A percentile compares a stretch with the other conserved stretches of the same genome.
phyloP scores from a whole-genome alignment of 768 basidiomycete genomes.

The Tulasnella sp. region DNA sequence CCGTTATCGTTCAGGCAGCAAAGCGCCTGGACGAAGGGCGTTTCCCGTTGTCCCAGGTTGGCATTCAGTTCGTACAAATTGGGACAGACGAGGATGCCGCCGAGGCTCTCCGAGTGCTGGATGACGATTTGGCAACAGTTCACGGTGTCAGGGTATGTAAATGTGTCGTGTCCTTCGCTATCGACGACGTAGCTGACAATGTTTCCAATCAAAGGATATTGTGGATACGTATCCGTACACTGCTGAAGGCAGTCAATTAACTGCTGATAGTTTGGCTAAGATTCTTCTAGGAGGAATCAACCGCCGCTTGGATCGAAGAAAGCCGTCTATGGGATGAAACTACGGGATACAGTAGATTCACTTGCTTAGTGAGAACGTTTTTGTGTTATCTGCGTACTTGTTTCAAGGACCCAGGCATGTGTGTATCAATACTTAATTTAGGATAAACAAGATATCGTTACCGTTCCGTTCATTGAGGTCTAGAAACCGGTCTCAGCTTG shows the following conservation, averaged over 20 bases:
- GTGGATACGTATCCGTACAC: slow-evolving; percentile 63
- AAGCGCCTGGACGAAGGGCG: slow-evolving; percentile 39
- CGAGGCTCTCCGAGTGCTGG: slow-evolving; percentile 48
- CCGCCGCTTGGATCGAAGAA: slow-evolving; percentile 45
- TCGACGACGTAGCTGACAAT: neutral
- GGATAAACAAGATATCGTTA: too few species aligned
- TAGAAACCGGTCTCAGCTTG: too few species aligned
- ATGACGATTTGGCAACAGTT: slow-evolving; percentile 50
- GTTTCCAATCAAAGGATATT: slow-evolving; percentile 50
- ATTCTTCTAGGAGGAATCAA: slow-evolving; percentile 65
- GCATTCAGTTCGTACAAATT: slow-evolving; percentile 42
- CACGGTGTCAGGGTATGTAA: slow-evolving; percentile 48
- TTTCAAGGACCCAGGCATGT: too few species aligned
- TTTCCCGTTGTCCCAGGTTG: slow-evolving; percentile 41
- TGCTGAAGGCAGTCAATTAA: slow-evolving; percentile 42
- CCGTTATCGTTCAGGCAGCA: slow-evolving; percentile 36
- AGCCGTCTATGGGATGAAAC: slow-evolving; percentile 17
- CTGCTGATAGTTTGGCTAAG: slow-evolving; percentile 53
- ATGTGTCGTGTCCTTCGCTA: neutral
- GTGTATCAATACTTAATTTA: too few species aligned
- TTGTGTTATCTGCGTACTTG: neutral
- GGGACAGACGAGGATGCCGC: slow-evolving; percentile 38
- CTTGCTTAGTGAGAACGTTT: neutral
- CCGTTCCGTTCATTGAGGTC: too few species aligned
- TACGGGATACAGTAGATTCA: neutral